These are phyloP conservation scores for Suhomyces bribrorum DNA, from an alignment of 1,139 yeast species.

Conservation along the genomic window DNA sequence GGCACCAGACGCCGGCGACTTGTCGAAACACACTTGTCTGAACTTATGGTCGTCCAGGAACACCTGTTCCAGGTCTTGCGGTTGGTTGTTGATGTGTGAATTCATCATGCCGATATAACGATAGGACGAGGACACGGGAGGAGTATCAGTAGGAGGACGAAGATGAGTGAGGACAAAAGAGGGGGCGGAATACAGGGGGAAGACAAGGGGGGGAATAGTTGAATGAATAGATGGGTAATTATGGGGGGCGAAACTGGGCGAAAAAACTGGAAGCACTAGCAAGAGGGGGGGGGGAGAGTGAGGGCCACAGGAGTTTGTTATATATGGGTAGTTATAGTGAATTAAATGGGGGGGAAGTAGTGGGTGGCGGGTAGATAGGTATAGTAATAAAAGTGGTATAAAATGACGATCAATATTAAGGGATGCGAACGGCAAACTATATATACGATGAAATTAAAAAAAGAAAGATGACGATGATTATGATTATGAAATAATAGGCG, in stretches of 20 bases:
- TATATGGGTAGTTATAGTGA: background rate
- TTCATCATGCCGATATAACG: constrained; percentile 22
- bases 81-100: constrained; percentile 30
- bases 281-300: constrained; percentile 4
- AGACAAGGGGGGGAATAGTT: constrained; percentile 5
- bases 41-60: constrained; percentile 34
- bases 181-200: constrained; percentile 1
- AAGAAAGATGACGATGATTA: constrained; percentile 15
- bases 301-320: too few relatives aligned
- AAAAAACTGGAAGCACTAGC: background rate
- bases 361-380: background rate
- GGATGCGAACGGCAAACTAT: constrained; percentile 11
- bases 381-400: background rate
- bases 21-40: constrained; percentile 37
- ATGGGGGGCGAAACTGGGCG: constrained; percentile 5
- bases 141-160: constrained; percentile 8
- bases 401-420: background rate
- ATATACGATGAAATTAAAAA: constrained; percentile 11
- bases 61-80: constrained; percentile 35
- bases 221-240: constrained; percentile 9
- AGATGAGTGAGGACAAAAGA: constrained; percentile 6
- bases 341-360: background rate
- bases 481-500: constrained; percentile 13
- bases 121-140: constrained; percentile 9
- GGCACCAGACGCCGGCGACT: constrained; percentile 18